Percentiles rank a stretch among this genome's conserved stretches.
These are phyloP conservation scores for Annulohypoxylon moriforme DNA, from an alignment of 495 filamentous ascomycete species.

Conservation along the genomic window DNA sequence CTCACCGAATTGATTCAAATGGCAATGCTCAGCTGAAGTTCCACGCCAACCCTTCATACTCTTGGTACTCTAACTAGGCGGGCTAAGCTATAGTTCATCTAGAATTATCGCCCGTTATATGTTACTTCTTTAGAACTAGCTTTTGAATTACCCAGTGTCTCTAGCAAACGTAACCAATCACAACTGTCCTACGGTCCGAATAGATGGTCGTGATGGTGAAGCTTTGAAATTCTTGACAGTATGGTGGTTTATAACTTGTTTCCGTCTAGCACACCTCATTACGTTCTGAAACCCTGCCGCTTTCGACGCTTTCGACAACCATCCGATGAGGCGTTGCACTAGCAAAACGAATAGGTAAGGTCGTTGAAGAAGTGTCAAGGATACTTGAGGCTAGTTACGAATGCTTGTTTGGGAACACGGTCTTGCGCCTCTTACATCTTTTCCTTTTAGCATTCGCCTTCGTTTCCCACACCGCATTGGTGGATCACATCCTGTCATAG, in stretches of 20 bases:
- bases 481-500: slow-evolving; percentile 22
- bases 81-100: neutral
- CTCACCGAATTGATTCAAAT: slow-evolving; percentile 19
- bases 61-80: neutral
- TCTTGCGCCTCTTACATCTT: slow-evolving; percentile 36
- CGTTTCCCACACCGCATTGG: slow-evolving; percentile 25
- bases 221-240: slow-evolving; percentile 10
- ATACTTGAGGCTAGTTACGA: slow-evolving; percentile 26
- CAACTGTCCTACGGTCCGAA: slow-evolving; percentile 11
- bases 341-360: slow-evolving; percentile 18
- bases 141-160: neutral
- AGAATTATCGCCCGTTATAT: slow-evolving; percentile 9
- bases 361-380: slow-evolving; percentile 15
- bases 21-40: slow-evolving; percentile 8
- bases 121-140: neutral
- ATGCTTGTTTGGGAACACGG: slow-evolving; percentile 5
- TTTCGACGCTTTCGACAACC: slow-evolving; percentile 1
- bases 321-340: slow-evolving; percentile 23
- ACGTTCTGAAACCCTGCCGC: neutral
- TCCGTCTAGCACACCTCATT: slow-evolving; percentile 11
- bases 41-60: slow-evolving; percentile 7
- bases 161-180: neutral
- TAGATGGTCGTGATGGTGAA: slow-evolving; percentile 7
- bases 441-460: slow-evolving; percentile 20
- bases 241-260: slow-evolving; percentile 11